Evolutionary conservation across 2,329 filamentous ascomycete genomes (phyloP).

Genomic region (Bipolaris cookei): DNA sequence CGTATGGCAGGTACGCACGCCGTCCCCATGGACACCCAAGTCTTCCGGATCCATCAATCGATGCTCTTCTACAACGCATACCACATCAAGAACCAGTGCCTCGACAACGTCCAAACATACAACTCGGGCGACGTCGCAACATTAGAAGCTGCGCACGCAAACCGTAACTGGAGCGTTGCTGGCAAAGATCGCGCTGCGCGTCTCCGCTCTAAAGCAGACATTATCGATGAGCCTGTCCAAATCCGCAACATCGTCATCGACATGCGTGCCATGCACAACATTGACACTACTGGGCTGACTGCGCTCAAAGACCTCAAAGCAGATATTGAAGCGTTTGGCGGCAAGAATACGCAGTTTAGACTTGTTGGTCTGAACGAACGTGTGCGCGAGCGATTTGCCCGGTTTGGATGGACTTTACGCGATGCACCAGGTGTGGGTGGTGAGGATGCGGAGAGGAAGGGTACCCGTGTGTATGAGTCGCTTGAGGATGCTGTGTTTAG

Average conservation of each 20-base stretch:
- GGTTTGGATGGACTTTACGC: constrained; percentile 44
- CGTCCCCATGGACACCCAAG: constrained; percentile 58
- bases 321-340: constrained; percentile 59
- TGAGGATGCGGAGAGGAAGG: constrained; percentile 8
- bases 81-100: constrained; percentile 56
- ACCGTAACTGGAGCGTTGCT: constrained; percentile 63
- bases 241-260: constrained; percentile 61
- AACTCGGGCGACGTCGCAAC: constrained; percentile 52
- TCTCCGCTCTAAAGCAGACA: constrained; percentile 52
- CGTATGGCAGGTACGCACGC: constrained; percentile 9
- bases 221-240: constrained; percentile 45
- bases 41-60: constrained; percentile 64
- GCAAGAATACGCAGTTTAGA: constrained; percentile 54
- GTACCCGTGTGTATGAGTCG: constrained; percentile 22
- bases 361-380: constrained; percentile 58
- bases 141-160: constrained; percentile 43
- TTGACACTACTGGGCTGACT: constrained; percentile 61
- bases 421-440: constrained; percentile 12
- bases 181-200: constrained; percentile 56
- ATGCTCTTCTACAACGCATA: constrained; percentile 69
- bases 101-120: constrained; percentile 59
- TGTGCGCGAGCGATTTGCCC: constrained; percentile 41
- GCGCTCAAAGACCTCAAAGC: constrained; percentile 58
- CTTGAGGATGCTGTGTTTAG: constrained; percentile 26
- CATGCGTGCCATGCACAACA: constrained; percentile 59